Percentiles rank a stretch among this genome's conserved stretches.
These are phyloP conservation scores for Venturia aucupariae DNA, from an alignment of 2,329 filamentous ascomycete genomes.

Conservation along the genomic window DNA sequence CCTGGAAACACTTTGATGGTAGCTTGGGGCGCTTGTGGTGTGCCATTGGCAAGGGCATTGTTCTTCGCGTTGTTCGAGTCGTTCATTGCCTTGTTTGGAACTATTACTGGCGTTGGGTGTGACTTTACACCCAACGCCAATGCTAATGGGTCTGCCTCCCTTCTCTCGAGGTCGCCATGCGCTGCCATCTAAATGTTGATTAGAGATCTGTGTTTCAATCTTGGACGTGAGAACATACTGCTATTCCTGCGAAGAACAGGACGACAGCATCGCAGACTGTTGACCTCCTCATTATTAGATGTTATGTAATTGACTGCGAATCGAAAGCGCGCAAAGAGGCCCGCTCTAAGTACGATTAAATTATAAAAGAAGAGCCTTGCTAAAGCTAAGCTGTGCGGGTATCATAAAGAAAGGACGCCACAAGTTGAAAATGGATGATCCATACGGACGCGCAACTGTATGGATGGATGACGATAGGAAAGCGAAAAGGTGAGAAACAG, in stretches of 20 bases:
- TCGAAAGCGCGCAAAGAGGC: slow-evolving; percentile 5
- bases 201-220: background rate
- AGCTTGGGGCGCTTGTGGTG: background rate
- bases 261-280: background rate
- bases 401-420: slow-evolving; percentile 3
- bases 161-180: background rate
- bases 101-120: background rate
- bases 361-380: slow-evolving; percentile 5
- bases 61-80: slow-evolving; percentile 1
- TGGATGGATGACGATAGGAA: background rate
- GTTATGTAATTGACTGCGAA: background rate
- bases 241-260: background rate
- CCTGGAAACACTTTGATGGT: slow-evolving; percentile 6
- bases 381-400: slow-evolving; percentile 1
- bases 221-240: background rate
- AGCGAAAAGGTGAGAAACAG: slow-evolving; percentile 3
- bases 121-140: background rate
- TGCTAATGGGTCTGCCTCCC: background rate
- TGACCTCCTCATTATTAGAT: slow-evolving; percentile 7
- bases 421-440: background rate
- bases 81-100: background rate
- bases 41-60: slow-evolving; percentile 5
- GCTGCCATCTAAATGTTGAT: background rate
- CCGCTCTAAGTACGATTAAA: slow-evolving; percentile 3
- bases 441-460: slow-evolving; percentile 4